A percentile compares a stretch with the other conserved stretches of the same genome.
Conservation (phyloP, 2,329 filamentous ascomycete genomes). For the Ilyonectria mors-panacis region DNA sequence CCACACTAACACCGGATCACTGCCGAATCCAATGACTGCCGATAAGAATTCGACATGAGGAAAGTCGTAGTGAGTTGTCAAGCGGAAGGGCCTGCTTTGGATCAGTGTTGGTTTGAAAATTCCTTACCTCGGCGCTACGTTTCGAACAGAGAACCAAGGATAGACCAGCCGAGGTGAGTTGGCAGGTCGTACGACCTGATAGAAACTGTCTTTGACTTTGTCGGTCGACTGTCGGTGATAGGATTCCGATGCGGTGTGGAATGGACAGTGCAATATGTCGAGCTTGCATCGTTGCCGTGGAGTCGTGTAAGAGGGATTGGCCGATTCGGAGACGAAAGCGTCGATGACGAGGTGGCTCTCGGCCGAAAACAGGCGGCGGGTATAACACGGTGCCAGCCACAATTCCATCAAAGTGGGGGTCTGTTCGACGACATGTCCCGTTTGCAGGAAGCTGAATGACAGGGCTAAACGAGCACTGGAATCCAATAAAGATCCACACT, state of each 20-base stretch:
- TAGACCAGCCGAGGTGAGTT: slow-evolving; percentile 1
- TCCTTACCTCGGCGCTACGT: slow-evolving; percentile 22
- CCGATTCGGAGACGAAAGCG: not conserved
- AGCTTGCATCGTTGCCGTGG: not conserved
- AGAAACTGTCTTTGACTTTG: not conserved
- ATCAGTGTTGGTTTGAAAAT: slow-evolving; percentile 2
- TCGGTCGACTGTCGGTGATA: not conserved
- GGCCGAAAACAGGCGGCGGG: slow-evolving; percentile 23
- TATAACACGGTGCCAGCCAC: slow-evolving; percentile 10
- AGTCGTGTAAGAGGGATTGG: slow-evolving; percentile 4
- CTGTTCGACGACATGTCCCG: slow-evolving; percentile 10
- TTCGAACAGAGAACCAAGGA: not conserved
- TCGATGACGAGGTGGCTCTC: slow-evolving; percentile 11
- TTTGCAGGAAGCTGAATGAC: slow-evolving; percentile 3
- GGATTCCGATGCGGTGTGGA: not conserved
- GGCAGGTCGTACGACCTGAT: not conserved
- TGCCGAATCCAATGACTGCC: slow-evolving; percentile 28
- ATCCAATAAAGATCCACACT: not conserved
- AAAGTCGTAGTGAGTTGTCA: slow-evolving; percentile 1
- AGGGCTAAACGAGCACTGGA: slow-evolving; percentile 4
- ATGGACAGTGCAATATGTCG: not conserved
- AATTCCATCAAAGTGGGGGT: slow-evolving; percentile 20
- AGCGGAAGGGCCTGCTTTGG: not conserved
- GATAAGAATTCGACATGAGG: slow-evolving; percentile 11
- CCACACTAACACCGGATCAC: slow-evolving; percentile 22